These are phyloP conservation scores for Leavenworthia alabamica DNA, from an alignment of 345 rosid genomes.

Conservation along the genomic window DNA sequence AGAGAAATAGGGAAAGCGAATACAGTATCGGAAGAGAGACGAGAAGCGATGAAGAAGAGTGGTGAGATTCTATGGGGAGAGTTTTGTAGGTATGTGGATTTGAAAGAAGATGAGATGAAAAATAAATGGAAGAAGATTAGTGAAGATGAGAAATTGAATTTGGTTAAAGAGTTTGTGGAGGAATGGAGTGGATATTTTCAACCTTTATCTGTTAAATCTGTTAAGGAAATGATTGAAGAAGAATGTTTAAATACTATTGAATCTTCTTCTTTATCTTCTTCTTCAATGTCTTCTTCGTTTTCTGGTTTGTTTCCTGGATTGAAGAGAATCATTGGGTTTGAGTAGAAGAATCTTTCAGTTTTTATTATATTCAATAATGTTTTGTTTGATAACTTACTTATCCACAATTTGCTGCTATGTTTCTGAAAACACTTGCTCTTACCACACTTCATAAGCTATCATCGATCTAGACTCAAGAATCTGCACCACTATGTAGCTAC, in stretches of 20 bases:
- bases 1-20: conserved; percentile 48
- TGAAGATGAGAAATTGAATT: conserved; percentile 47
- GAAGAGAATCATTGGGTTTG: conserved; percentile 58
- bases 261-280: conserved; percentile 5
- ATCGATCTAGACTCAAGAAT: no score
- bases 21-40: conserved; percentile 40
- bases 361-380: neutral
- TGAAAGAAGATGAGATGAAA: conserved; percentile 46
- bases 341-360: conserved; percentile 17
- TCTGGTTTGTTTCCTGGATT: conserved; percentile 48
- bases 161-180: conserved; percentile 49
- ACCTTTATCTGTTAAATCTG: conserved; percentile 66
- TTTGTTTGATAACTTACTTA: neutral
- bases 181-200: conserved; percentile 59
- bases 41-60: conserved; percentile 76
- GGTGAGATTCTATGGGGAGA: conserved; percentile 56
- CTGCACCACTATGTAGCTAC: no score
- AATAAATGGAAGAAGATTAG: conserved; percentile 50
- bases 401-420: neutral
- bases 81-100: conserved; percentile 42
- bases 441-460: no score
- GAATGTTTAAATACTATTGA: conserved; percentile 38
- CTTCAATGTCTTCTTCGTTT: conserved; percentile 6
- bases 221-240: conserved; percentile 59
- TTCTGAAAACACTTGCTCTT: no score